These are phyloP conservation scores for Podaxis rugospora DNA, from an alignment of 768 basidiomycete genomes.

Conservation along the genomic window DNA sequence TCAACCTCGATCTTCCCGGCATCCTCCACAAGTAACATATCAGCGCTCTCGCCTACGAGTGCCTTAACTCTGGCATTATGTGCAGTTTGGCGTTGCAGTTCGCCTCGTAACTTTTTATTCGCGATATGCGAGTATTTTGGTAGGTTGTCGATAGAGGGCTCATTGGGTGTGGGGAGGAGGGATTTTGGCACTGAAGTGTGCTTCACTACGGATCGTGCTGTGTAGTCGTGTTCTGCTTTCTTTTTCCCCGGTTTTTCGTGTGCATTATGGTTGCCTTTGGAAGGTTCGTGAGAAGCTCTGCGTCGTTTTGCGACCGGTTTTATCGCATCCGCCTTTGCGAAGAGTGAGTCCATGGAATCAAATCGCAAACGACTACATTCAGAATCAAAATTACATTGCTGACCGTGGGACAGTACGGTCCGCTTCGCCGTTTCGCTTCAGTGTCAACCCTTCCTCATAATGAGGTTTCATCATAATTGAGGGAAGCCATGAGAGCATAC, in stretches of 20 bases:
- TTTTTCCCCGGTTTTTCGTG: neutral
- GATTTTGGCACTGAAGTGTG: conserved; percentile 67
- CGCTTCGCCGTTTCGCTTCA: neutral
- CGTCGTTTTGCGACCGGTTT: conserved; percentile 37
- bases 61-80: conserved; percentile 60
- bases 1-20: conserved; percentile 73
- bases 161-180: conserved; percentile 42
- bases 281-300: conserved; percentile 17
- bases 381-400: conserved; percentile 2
- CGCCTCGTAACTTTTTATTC: conserved; percentile 72
- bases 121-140: conserved; percentile 57
- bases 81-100: conserved; percentile 57
- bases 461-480: too few relatives aligned
- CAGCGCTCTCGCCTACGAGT: conserved; percentile 60
- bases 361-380: neutral
- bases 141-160: conserved; percentile 27
- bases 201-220: conserved; percentile 50
- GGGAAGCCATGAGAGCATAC: too few relatives aligned
- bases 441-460: too few relatives aligned
- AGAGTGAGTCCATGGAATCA: conserved; percentile 60
- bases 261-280: conserved; percentile 20
- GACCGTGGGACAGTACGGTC: neutral
- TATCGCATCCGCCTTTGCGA: conserved; percentile 65
- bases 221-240: conserved; percentile 39
- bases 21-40: conserved; percentile 65